Evolutionary conservation across 257 asterid species (phyloP), one percentile per base, ranked within the genome.

Genomic region (Sherardia arvensis): DNA sequence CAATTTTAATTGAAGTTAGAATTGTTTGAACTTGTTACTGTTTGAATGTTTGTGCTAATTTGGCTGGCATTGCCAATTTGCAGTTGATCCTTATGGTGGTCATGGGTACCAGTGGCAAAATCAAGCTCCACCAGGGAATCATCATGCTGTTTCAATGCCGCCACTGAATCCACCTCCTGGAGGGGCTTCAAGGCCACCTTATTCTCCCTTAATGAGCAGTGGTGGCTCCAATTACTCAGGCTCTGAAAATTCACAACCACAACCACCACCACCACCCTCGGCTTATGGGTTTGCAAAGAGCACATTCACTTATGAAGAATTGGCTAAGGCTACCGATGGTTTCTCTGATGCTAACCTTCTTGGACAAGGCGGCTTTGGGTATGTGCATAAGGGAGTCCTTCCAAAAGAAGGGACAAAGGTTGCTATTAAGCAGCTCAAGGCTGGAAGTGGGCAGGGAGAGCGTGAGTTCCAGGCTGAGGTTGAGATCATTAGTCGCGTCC

Each of bases 291-390:
- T 82, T 69, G 74, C 97, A 8, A 77, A 82, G 74, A 89, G 87
- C 82, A 80, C 81, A 7, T 92, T 89, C 75, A 70, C 94, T 0
- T 84, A 81, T 11, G 99, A 92, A 63, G 99, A 92, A 53, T 75
- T 92, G 74, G 78, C 90, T 11, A 76, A 76, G 90, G 99, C 96
- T 43, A 92, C 99, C 1, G 97, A 89, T 69, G 99, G 90, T 33
- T 92, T 89, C 81, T 85, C 99, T 0, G 72, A 83, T 15, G 96
- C 94, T 17, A 92, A 87, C 80, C 91, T 92, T 67, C 91, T 92
- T 4, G 97, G 97, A 58, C 99, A 92, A 78, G 99, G 99, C 48
- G 99, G 97, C 53, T 92, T 92, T 53, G 99, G 99, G 20, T 92
- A 83, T 65, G 99, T 92, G 62, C 97, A 92, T 27, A 79, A 75